Evolutionary conservation across 768 basidiomycete genomes (phyloP), one percentile per base, ranked within the genome.

Genomic region (Boletales sp.): DNA sequence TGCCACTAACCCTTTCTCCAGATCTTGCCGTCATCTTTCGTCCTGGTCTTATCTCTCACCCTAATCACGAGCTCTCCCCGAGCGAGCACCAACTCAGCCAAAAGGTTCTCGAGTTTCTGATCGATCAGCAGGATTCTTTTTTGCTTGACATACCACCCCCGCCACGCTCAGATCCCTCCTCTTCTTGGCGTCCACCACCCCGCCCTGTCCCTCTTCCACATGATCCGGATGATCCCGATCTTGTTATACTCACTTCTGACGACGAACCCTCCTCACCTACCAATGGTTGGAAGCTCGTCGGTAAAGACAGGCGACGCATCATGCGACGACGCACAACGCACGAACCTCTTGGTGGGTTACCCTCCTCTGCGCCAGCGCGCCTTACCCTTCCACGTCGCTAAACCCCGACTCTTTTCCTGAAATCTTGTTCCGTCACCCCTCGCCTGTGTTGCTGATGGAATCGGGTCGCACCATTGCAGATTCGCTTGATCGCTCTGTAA

Each of bases 11-110:
- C 21, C 31, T 7, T 40, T 21, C 10, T 24, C 21, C 64, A 92
- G 95, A 99, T 71, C 83, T 99, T 17, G 97, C 95, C 15, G 88
- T 95, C 40, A 95, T 98, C 56, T 99, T 99, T 70, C 89, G 94
- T 50, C 97, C 97, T 0, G 97, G 94, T 15, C 74, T 99, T 5
- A 84, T 99, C 51, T 89, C 91, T 9, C 91, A 94, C 65, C 89
- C 93, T 2, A 69, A 76, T 19, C 93, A 97, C 62, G 90, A 92
- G 61, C 81, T 94, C 74, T 81, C 81, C 7, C 93, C 93, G 1
- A 71, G 79, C 40, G 92, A 95, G 63, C 93, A 97, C 70, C 80
- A 83, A 9, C 78, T 92, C 8, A 92, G 87, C 55, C 95, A 97
- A 68, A 75, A 78, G 49, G 94, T 98, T 27, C 78, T 99, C 43